These are phyloP conservation scores for Nematodospora anomalae DNA, from an alignment of 1,139 yeast species.

Conservation along the genomic window DNA sequence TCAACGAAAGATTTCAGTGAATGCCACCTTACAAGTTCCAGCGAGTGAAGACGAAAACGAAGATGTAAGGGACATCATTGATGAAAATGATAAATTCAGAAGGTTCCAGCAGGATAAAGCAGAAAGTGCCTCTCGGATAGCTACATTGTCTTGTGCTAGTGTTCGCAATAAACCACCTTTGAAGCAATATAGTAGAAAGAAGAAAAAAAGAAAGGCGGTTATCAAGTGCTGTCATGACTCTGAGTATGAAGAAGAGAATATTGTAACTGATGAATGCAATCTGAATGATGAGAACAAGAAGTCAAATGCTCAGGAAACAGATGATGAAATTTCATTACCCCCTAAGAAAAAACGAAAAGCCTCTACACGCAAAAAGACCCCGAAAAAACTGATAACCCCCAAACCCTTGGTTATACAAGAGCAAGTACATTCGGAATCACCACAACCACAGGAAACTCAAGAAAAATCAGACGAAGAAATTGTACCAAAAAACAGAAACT, in stretches of 20 bases:
- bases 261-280: background rate
- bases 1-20: conserved; percentile 7
- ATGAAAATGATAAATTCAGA: background rate
- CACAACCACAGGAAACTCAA: background rate
- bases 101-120: background rate
- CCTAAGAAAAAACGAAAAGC: background rate
- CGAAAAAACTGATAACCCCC: background rate
- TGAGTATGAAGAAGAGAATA: background rate
- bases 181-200: background rate
- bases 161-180: background rate
- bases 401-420: background rate
- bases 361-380: background rate
- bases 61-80: background rate
- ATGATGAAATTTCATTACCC: background rate
- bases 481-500: background rate
- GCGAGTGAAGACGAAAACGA: conserved; percentile 3
- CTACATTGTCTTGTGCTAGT: background rate
- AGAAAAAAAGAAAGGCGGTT: background rate
- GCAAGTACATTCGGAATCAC: background rate
- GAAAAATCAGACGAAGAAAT: background rate
- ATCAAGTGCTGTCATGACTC: background rate
- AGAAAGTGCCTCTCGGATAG: background rate
- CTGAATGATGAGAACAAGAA: too few species aligned
- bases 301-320: background rate
- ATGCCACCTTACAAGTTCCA: conserved; percentile 7